These are phyloP conservation scores for Debaryomyces maramus DNA, from an alignment of 805 yeast species.

Conservation along the genomic window DNA sequence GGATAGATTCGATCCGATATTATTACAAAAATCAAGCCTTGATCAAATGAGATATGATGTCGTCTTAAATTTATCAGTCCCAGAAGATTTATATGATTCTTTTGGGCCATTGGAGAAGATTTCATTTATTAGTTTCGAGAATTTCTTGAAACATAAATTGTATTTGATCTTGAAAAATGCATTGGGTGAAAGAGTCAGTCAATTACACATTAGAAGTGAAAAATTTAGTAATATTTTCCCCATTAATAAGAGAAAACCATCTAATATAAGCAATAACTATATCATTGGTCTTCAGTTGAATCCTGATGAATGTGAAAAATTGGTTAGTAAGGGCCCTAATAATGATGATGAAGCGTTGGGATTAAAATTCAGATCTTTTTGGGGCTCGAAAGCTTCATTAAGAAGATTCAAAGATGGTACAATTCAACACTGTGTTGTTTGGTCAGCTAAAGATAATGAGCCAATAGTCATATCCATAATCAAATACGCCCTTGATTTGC, in stretches of 20 bases:
- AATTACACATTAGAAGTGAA: constrained; percentile 34
- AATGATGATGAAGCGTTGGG: constrained; percentile 57
- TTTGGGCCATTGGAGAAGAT: constrained; percentile 75
- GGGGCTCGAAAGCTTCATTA: constrained; percentile 86
- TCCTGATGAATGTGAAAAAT: constrained; percentile 71
- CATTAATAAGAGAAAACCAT: constrained; percentile 55
- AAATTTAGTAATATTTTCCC: constrained; percentile 32
- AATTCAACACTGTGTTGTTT: constrained; percentile 86
- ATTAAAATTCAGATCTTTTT: constrained; percentile 70
- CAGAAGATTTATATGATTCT: constrained; percentile 38
- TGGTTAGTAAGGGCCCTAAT: constrained; percentile 84
- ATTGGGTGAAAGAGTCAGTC: constrained; percentile 49
- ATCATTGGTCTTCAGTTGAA: constrained; percentile 68
- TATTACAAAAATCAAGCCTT: constrained; percentile 58
- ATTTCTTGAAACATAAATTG: constrained; percentile 61
- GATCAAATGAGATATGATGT: constrained; percentile 67
- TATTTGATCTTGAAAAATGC: constrained; percentile 57
- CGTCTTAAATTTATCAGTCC: constrained; percentile 52
- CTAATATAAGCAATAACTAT: constrained; percentile 27
- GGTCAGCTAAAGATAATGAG: constrained; percentile 59
- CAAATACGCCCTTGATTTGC: constrained; percentile 61
- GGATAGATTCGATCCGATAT: constrained; percentile 80
- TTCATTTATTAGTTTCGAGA: constrained; percentile 67
- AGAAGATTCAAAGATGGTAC: constrained; percentile 93
- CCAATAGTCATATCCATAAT: constrained; percentile 68